phyloP scores from a whole-genome alignment of 1,284 basidiomycete species.

The Tylopilus sp. region DNA sequence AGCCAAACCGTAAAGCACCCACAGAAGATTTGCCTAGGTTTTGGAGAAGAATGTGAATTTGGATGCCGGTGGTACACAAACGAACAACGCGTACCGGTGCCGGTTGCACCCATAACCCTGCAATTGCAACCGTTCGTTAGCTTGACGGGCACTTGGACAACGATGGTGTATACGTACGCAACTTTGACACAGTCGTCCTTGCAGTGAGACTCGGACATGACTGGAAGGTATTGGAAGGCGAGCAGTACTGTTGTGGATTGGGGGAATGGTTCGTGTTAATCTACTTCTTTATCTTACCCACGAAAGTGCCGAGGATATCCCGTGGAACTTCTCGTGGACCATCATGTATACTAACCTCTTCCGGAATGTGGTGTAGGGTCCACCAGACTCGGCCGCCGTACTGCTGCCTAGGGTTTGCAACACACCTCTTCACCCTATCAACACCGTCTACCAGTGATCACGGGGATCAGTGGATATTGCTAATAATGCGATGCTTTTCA shows the following conservation, averaged over 20 bases:
- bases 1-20: slow-evolving; percentile 24
- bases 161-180: background rate
- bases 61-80: background rate
- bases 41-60: background rate
- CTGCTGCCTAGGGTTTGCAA: no score
- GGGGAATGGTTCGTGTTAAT: background rate
- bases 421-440: no score
- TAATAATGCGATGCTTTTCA: no score
- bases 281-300: background rate
- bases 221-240: background rate
- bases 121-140: background rate
- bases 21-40: slow-evolving; percentile 16
- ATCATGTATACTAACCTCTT: no score
- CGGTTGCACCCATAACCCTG: slow-evolving; percentile 17
- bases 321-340: no score
- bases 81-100: slow-evolving; percentile 6
- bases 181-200: no score
- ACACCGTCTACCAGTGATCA: no score
- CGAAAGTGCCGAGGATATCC: background rate
- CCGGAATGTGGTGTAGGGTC: background rate
- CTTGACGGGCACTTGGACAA: background rate
- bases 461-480: no score
- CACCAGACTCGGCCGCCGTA: no score
- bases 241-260: background rate
- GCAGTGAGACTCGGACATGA: no score